Base-by-base conservation (phyloP, 2,329 filamentous ascomycete species). In the Aureobasidium sp. region DNA sequence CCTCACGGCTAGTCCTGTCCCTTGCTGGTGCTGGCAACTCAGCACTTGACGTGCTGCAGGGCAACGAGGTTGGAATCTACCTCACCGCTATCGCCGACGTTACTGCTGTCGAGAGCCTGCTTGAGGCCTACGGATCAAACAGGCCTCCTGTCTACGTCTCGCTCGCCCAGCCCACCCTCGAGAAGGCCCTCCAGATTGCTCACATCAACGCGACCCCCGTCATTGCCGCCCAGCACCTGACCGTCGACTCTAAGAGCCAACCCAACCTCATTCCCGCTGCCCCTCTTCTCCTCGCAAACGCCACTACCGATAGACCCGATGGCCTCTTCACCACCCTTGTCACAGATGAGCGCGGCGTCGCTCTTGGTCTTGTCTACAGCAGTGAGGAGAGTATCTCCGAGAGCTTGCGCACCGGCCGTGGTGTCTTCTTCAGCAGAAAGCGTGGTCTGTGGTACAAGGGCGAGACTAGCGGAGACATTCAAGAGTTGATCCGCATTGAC, bases 371-470 rank as follows among this genome's bases (percentile, higher is more conserved):
- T 66, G 94, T 97, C 20, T 99, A 97, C 80, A 96, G 92, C 76
- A 97, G 90, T 71, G 85, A 89, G 66, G 90, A 95, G 74, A 97
- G 93, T 72, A 86, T 99, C 37, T 81, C 86, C 9, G 93, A 96
- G 77, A 93, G 93, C 41, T 73, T 99, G 64, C 85, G 84, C 70
- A 96, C 91, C 8, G 87, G 87, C 23, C 81, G 83, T 13, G 92
- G 94, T 36, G 93, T 97, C 41, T 99, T 99, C 74, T 91, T 97
- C 76, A 97, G 93, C 78, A 84, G 94, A 58, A 97, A 97, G 80
- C 85, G 94, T 48, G 94, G 94, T 0, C 77, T 99, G 32, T 99
- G 94, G 94, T 88, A 96, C 76, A 99, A 99, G 79, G 94, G 94
- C 6, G 90, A 92, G 58, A 94, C 89, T 9, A 97, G 93, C 60